Base-by-base conservation (phyloP, 2,329 filamentous ascomycete genomes). In the Emericellopsis atlantica region DNA sequence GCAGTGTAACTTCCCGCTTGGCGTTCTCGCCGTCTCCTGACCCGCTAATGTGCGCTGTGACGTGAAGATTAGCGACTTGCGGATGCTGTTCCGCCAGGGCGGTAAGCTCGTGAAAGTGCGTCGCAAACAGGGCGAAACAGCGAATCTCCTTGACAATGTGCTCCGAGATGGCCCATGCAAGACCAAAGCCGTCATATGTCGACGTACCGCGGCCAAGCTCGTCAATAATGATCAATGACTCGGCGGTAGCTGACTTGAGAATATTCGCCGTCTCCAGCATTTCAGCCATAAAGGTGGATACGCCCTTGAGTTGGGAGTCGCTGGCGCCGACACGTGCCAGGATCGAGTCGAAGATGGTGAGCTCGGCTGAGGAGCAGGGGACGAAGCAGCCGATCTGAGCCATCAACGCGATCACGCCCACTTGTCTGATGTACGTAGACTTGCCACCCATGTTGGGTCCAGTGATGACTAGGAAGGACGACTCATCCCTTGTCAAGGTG, bases 191-290 rank as follows among this genome's bases (percentile, higher is more conserved):
- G 58, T 98, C 93, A 58, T 98, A 98, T 0, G 93, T 98, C 46
- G 88, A 95, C 0, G 92, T 98, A 43, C 92, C 92, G 45, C 92
- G 86, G 39, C 92, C 92, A 2, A 98, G 77, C 60, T 98, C 92
- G 59, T 98, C 93, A 51, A 98, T 95, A 60, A 98, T 96, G 64
- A 98, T 96, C 40, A 98, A 74, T 5, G 87, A 95, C 57, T 98
- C 92, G 26, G 83, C 79, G 0, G 92, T 98, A 2, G 92, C 92
- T 0, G 87, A 93, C 65, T 96, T 96, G 55, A 98, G 79, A 48
- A 98, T 98, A 58, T 96, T 96, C 49, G 92, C 88, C 2, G 92
- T 98, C 60, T 98, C 92, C 18, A 98, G 75, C 92, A 98, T 98
- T 65, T 98, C 92, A 2, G 92, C 92, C 93, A 98, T 98, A 61